Percentiles rank a stretch among this genome's conserved stretches.
These are phyloP conservation scores for Candida ascalaphidarum DNA, from an alignment of 805 yeast genomes.

Conservation along the genomic window DNA sequence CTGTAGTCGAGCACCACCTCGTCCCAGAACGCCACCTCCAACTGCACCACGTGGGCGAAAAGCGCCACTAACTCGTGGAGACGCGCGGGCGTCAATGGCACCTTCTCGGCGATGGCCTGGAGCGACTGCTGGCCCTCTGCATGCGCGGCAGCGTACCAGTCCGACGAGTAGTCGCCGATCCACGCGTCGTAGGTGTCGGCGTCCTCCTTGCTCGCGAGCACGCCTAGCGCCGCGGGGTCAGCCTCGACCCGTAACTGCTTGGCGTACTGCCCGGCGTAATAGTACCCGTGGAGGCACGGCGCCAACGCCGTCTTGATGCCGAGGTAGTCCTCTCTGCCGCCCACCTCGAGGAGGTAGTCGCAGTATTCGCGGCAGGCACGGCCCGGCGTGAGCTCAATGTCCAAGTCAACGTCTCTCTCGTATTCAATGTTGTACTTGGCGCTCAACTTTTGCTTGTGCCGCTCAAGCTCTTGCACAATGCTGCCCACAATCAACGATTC, in stretches of 20 bases:
- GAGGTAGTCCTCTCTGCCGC: constrained; percentile 47
- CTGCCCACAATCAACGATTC: constrained; percentile 43
- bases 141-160: constrained; percentile 49
- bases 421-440: constrained; percentile 31
- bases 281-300: constrained; percentile 72
- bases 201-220: constrained; percentile 8
- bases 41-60: constrained; percentile 47
- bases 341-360: constrained; percentile 47
- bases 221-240: constrained; percentile 12
- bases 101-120: constrained; percentile 28
- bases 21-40: constrained; percentile 69
- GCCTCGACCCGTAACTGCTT: constrained; percentile 7
- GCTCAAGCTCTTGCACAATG: constrained; percentile 46
- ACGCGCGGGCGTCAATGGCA: constrained; percentile 32
- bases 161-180: constrained; percentile 54
- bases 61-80: constrained; percentile 46
- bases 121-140: constrained; percentile 40
- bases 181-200: constrained; percentile 38
- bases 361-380: constrained; percentile 55
- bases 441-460: constrained; percentile 44
- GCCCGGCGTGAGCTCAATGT: constrained; percentile 40
- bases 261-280: constrained; percentile 41
- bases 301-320: constrained; percentile 61
- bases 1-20: too few relatives aligned
- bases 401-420: constrained; percentile 24